Base-by-base conservation (phyloP, 2,329 filamentous ascomycete species). In the Aspergillus fumigatiaffinis region DNA sequence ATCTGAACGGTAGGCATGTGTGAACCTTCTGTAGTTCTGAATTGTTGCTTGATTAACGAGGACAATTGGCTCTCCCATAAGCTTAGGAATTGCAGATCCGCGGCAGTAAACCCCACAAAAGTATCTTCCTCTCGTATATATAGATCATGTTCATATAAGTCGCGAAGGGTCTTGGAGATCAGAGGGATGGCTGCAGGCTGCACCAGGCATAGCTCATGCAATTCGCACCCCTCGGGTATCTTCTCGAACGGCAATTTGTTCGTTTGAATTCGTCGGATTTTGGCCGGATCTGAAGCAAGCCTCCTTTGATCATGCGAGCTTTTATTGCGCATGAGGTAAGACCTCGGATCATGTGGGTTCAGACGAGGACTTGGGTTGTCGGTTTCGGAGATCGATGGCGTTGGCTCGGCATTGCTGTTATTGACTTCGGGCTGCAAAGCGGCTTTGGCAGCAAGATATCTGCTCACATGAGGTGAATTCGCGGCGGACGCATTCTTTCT, bases 371-470 rank as follows among this genome's bases (percentile, higher is more conserved):
- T 53, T 2, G 46, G 4, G 17, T 29, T 44, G n/a, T n/a, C 7
- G 5, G 41, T 25, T n/a, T 44, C 10, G 5, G 46, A 21, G 48
- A 32, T 20, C 35, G 21, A 42, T 26, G 4, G n/a, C 7, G 8
- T 20, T 32, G 52, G 49, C 4, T 42, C 42, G 35, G 23, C 25
- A 7, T 9, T 32, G 23, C 21, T 29, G 20, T 28, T 7, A 3
- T 29, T 35, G 10, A 35, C 26, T 10, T 53, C 28, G 9, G 63
- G 48, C 25, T 51, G 56, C 35, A 71, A 56, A 5, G 64, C 60
- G n/a, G 68, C 66, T 51, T 67, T 61, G 5, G 70, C 71, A 50
- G 68, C 67, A 6, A 70, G 63, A 55, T 70, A 73, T 51, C 70
- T 65, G 51, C 64, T 73, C 5, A 63, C 57, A 61, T 73, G 70